A percentile compares a stretch with the other conserved stretches of the same genome.
phyloP scores from a whole-genome alignment of 306 rosid genomes.

The Boehmeria nivea region DNA sequence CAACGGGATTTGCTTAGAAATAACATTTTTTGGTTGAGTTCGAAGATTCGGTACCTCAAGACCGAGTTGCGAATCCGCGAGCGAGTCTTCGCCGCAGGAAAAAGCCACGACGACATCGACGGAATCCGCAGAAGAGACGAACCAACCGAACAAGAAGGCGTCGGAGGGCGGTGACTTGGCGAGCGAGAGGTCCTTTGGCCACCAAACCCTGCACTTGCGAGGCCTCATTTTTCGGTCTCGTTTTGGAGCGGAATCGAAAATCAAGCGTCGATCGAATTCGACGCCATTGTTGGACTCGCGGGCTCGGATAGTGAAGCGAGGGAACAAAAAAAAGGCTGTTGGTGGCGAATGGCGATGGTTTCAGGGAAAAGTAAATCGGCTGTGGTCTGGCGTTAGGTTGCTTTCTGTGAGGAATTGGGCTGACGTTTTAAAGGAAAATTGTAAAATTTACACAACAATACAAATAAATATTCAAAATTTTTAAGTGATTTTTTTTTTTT shows the following conservation, averaged over 20 bases:
- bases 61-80: constrained; percentile 31
- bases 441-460: too few relatives aligned
- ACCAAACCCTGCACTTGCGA: constrained; percentile 80
- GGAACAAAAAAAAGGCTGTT: too few relatives aligned
- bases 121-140: constrained; percentile 54
- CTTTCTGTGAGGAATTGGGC: too few relatives aligned
- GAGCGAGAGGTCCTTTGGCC: constrained; percentile 69
- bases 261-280: not conserved
- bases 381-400: too few relatives aligned
- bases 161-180: constrained; percentile 37
- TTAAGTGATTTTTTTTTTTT: too few relatives aligned
- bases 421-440: too few relatives aligned
- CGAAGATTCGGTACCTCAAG: constrained; percentile 51
- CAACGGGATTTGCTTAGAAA: not conserved
- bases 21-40: constrained; percentile 9
- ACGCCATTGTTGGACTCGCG: not conserved
- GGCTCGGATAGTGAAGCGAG: not conserved
- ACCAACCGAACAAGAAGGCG: constrained; percentile 73
- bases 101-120: constrained; percentile 75
- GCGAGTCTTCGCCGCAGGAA: constrained; percentile 36
- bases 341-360: too few relatives aligned
- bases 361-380: too few relatives aligned
- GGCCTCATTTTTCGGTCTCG: not conserved
- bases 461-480: too few relatives aligned
- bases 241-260: not conserved